phyloP scores from a whole-genome alignment of 306 rosid genomes.

The Acacia crassicarpa region DNA sequence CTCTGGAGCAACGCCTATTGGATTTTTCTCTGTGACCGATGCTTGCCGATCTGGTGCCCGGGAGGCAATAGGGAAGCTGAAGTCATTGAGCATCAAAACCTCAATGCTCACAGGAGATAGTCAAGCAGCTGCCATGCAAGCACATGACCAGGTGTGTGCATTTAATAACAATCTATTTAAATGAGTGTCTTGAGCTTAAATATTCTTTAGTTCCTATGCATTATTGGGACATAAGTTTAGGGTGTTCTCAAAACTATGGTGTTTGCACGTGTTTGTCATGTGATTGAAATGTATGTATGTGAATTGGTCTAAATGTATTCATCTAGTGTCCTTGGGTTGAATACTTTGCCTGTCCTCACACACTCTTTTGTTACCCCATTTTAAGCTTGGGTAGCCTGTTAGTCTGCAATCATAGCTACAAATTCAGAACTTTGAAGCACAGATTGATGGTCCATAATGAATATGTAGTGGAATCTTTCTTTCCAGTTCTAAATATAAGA shows the following conservation, averaged over 20 bases:
- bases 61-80: conserved; percentile 69
- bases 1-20: conserved; percentile 49
- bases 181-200: background rate
- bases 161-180: background rate
- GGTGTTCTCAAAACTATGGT: background rate
- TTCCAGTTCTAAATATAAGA: too few relatives aligned
- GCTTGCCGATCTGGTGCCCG: conserved; percentile 73
- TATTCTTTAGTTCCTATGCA: background rate
- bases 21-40: conserved; percentile 73
- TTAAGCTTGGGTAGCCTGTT: too few relatives aligned
- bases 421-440: background rate
- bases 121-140: conserved; percentile 72
- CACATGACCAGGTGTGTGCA: conserved; percentile 68
- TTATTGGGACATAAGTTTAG: background rate
- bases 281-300: background rate
- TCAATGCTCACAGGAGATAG: conserved; percentile 93
- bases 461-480: background rate
- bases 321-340: background rate
- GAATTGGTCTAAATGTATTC: background rate
- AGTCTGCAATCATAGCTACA: background rate
- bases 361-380: too few relatives aligned
- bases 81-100: conserved; percentile 69
- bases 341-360: background rate
- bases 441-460: background rate
- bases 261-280: background rate